A percentile compares a stretch with the other conserved stretches of the same genome.
Evolutionary conservation across 1,139 yeast species (phyloP).

Genomic region (Blastobotrys apis): DNA sequence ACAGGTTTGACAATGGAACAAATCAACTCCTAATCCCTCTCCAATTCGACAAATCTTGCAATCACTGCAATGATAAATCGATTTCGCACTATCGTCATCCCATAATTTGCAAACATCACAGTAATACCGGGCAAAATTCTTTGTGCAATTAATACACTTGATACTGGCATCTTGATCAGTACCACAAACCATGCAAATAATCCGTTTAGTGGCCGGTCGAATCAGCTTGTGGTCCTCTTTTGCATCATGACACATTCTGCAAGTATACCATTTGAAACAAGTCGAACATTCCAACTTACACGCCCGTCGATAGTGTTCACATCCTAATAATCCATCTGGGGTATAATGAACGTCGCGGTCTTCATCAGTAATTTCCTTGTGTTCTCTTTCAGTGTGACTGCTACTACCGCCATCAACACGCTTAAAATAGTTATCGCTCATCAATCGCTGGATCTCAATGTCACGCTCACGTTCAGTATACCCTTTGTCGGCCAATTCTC

Average conservation of each 20-base stretch:
- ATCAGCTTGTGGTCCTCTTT: conserved; percentile 53
- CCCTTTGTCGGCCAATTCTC: conserved; percentile 48
- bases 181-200: conserved; percentile 77
- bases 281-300: conserved; percentile 79
- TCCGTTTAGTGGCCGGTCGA: conserved; percentile 60
- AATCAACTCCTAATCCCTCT: conserved; percentile 79
- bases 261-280: conserved; percentile 71
- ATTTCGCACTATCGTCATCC: conserved; percentile 76
- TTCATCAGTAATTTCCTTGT: conserved; percentile 38
- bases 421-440: conserved; percentile 68
- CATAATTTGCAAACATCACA: conserved; percentile 75
- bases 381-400: conserved; percentile 8
- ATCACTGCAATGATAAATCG: conserved; percentile 85
- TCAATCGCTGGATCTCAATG: conserved; percentile 61
- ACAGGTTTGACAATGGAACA: conserved; percentile 87
- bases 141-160: conserved; percentile 63
- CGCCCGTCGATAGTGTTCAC: conserved; percentile 76
- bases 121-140: conserved; percentile 66
- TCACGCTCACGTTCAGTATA: conserved; percentile 55
- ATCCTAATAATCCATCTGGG: conserved; percentile 54
- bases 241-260: conserved; percentile 82
- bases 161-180: conserved; percentile 71
- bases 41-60: conserved; percentile 94
- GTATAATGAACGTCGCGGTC: conserved; percentile 50
- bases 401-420: conserved; percentile 3